Percentiles rank a stretch among this genome's conserved stretches.
Conservation (phyloP, 169 alveolate species). For the Plasmodium adleri region DNA sequence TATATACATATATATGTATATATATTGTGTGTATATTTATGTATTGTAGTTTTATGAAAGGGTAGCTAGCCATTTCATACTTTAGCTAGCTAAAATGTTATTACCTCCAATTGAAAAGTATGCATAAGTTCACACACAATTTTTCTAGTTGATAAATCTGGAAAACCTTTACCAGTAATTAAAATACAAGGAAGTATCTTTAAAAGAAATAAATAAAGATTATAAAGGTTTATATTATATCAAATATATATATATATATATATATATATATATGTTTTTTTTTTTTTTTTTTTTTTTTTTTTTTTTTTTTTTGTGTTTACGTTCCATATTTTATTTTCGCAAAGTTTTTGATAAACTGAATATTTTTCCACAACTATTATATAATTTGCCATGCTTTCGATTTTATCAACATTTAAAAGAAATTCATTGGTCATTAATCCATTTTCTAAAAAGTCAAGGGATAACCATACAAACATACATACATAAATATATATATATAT, state of each 20-base stretch:
- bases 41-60: neutral
- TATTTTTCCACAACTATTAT: slow-evolving; percentile 80
- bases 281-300: too few species aligned
- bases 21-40: neutral
- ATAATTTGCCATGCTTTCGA: slow-evolving; percentile 72
- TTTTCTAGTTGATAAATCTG: slow-evolving; percentile 77
- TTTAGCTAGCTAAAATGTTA: neutral
- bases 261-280: neutral
- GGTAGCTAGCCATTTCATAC: neutral
- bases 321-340: slow-evolving; percentile 66
- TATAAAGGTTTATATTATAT: neutral
- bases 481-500: neutral
- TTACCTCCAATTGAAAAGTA: slow-evolving; percentile 28
- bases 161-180: slow-evolving; percentile 82
- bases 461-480: neutral
- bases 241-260: neutral
- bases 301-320: slow-evolving; percentile 5
- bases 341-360: slow-evolving; percentile 77
- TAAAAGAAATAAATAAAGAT: neutral
- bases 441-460: slow-evolving; percentile 13
- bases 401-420: slow-evolving; percentile 55
- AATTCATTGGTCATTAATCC: slow-evolving; percentile 59
- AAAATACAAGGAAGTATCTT: slow-evolving; percentile 77
- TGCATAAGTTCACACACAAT: slow-evolving; percentile 40
- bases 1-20: neutral